A percentile compares a stretch with the other conserved stretches of the same genome.
Evolutionary conservation across 208 protist genomes (phyloP).

Genomic region (Angomonas deanei): DNA sequence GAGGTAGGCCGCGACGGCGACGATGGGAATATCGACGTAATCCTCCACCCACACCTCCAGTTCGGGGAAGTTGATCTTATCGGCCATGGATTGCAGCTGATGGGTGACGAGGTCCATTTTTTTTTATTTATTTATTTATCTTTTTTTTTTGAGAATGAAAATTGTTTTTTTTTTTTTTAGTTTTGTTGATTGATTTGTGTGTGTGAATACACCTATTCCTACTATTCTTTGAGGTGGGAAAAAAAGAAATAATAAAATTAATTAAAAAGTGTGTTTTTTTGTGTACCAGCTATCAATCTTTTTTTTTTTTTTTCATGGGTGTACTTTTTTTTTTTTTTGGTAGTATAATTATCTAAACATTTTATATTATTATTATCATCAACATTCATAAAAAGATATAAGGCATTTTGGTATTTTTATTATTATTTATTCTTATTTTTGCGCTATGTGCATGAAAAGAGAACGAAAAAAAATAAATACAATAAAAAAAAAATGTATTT

Average conservation of each 20-base stretch:
- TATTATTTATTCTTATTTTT: background rate
- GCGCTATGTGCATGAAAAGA: background rate
- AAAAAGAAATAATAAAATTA: too few relatives aligned
- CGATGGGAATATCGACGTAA: constrained; percentile 39
- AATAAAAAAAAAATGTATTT: constrained; percentile 4
- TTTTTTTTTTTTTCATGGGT: constrained; percentile 6
- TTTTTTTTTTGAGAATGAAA: constrained; percentile 8
- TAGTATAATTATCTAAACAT: background rate
- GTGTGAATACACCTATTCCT: background rate
- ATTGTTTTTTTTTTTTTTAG: background rate
- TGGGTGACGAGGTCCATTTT: constrained; percentile 21
- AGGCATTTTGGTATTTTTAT: background rate
- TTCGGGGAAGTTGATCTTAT: constrained; percentile 15
- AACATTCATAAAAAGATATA: background rate
- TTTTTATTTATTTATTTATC: constrained; percentile 2
- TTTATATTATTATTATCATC: constrained; percentile 1
- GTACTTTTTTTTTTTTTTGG: background rate
- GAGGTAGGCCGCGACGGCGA: constrained; percentile 33
- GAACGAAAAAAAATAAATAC: background rate
- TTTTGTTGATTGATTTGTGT: background rate
- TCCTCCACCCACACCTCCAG: constrained; percentile 25
- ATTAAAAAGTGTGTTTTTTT: too few relatives aligned
- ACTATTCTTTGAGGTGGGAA: background rate
- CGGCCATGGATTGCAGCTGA: constrained; percentile 15
- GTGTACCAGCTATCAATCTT: background rate